These are phyloP conservation scores for Trypanosoma platydactyli DNA, from an alignment of 208 protist genomes.

Conservation along the genomic window DNA sequence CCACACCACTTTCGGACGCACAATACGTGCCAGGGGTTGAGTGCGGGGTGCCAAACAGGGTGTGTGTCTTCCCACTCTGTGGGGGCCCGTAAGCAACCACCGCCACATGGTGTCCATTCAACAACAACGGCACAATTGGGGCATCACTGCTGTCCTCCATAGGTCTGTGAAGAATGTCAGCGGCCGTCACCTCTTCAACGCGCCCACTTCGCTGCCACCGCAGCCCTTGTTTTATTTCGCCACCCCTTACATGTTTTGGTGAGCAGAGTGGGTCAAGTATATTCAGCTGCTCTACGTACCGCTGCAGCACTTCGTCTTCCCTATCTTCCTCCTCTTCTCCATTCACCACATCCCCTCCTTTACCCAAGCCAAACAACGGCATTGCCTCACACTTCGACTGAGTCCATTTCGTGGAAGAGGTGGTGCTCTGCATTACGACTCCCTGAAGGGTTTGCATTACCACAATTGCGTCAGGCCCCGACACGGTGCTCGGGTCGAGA, in stretches of 20 bases:
- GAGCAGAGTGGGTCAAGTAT: slow-evolving; percentile 7
- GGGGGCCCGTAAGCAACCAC: slow-evolving; percentile 65
- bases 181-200: neutral
- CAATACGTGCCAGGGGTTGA: neutral
- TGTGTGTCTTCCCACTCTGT: slow-evolving; percentile 70
- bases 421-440: neutral
- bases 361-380: neutral
- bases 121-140: slow-evolving; percentile 36
- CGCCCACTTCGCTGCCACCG: neutral
- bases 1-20: neutral
- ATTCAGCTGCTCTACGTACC: slow-evolving; percentile 18
- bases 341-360: neutral
- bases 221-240: neutral
- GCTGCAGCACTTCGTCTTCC: slow-evolving; percentile 6
- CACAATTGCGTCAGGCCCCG: neutral
- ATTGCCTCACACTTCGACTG: neutral
- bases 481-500: neutral
- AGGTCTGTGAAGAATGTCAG: neutral
- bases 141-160: neutral
- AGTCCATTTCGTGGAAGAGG: neutral
- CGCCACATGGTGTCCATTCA: slow-evolving; percentile 44
- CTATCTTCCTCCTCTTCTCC: neutral
- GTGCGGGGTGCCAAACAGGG: slow-evolving; percentile 41
- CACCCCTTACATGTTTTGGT: neutral
- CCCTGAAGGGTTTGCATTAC: neutral